These are phyloP conservation scores for Ilyonectria mors-panacis DNA, from an alignment of 2,329 filamentous ascomycete species.

Conservation along the genomic window DNA sequence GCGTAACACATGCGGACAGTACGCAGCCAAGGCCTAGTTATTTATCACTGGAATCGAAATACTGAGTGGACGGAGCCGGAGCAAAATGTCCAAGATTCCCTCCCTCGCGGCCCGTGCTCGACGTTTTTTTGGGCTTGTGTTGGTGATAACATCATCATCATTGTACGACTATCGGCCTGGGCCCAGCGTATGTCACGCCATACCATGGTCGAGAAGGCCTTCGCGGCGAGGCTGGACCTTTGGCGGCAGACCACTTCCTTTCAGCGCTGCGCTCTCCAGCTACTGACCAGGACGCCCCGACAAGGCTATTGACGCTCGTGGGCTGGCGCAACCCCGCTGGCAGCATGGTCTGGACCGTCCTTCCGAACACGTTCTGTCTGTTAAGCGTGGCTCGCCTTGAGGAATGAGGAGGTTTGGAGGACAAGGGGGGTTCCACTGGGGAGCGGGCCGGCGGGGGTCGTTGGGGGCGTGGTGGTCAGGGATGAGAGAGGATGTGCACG, in stretches of 20 bases:
- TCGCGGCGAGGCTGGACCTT: not conserved
- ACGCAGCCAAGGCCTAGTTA: not conserved
- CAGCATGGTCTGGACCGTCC: not conserved
- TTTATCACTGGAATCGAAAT: slow-evolving; percentile 2
- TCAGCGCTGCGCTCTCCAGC: too few relatives aligned
- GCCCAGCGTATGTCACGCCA: not conserved
- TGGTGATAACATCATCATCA: not conserved
- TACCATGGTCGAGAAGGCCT: not conserved
- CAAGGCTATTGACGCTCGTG: not conserved
- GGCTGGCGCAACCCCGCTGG: not conserved
- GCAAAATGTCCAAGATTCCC: not conserved
- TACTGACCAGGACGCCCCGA: too few relatives aligned
- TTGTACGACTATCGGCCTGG: not conserved
- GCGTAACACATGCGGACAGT: too few relatives aligned
- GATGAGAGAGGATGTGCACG: not conserved
- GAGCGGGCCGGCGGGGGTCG: not conserved
- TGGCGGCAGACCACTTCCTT: too few relatives aligned
- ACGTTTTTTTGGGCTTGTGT: not conserved
- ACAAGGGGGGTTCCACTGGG: not conserved
- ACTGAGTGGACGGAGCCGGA: not conserved
- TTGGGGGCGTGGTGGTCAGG: slow-evolving; percentile 2
- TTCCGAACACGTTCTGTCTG: not conserved
- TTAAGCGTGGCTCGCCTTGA: not conserved
- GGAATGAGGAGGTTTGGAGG: not conserved
- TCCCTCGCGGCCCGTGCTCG: not conserved